phyloP scores from a whole-genome alignment of 805 yeast species.

The Sugiyamaella boreocaroliniensis region DNA sequence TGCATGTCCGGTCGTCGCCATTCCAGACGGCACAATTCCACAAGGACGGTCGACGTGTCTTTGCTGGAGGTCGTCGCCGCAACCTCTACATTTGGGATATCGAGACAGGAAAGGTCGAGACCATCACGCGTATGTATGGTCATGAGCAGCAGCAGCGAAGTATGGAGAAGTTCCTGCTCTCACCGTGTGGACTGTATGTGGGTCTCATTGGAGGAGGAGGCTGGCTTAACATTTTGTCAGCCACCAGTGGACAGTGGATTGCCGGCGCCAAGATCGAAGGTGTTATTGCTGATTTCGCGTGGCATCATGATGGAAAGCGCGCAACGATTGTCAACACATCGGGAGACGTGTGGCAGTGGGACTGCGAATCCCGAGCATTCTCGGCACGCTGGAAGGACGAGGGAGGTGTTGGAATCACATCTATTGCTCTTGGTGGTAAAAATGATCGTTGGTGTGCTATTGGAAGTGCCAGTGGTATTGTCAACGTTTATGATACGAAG shows the following conservation, averaged over 20 bases:
- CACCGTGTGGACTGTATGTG: conserved; percentile 63
- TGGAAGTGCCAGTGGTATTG: conserved; percentile 85
- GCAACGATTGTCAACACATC: conserved; percentile 59
- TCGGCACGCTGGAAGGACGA: conserved; percentile 74
- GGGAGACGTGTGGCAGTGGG: conserved; percentile 91
- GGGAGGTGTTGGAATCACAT: conserved; percentile 78
- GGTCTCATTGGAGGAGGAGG: conserved; percentile 83
- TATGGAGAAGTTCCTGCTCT: conserved; percentile 77
- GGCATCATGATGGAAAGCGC: conserved; percentile 42
- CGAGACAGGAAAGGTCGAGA: conserved; percentile 65
- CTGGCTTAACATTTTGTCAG: conserved; percentile 77
- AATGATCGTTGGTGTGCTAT: conserved; percentile 77
- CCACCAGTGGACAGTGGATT: conserved; percentile 77
- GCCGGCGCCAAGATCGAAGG: conserved; percentile 89
- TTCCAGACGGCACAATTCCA: conserved; percentile 69
- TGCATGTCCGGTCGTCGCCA: conserved; percentile 74
- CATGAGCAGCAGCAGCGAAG: conserved; percentile 79
- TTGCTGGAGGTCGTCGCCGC: conserved; percentile 85
- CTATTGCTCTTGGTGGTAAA: conserved; percentile 63
- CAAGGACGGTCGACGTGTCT: conserved; percentile 47
- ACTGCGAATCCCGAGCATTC: conserved; percentile 44
- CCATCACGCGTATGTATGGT: conserved; percentile 84
- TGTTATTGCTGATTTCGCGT: conserved; percentile 70
- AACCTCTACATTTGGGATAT: conserved; percentile 92
- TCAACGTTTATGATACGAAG: conserved; percentile 68